Evolutionary conservation across 306 rosid species (phyloP), one percentile per base, ranked within the genome.

Genomic region (Mimosa pudica): DNA sequence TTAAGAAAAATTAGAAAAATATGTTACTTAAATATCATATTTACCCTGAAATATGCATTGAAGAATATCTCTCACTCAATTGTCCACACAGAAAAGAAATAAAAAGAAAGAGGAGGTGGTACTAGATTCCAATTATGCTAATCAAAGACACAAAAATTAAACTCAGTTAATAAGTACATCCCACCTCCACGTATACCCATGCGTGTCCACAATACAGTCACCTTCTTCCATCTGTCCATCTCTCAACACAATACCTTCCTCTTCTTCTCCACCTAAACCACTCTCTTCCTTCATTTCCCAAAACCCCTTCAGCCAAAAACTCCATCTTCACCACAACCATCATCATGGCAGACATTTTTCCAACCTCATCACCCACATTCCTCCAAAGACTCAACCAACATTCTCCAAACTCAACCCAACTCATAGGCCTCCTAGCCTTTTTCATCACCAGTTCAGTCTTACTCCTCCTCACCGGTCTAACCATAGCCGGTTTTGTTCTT

Each of bases 371-470:
- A 1, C 8, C 85, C 20, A 30, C 82, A 5, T 81, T 92, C 70
- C 88, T 94, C 0, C 81, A 73, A 1, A 81, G 68, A 9, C 75
- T 94, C 69, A 92, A 90, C 8, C 62, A 88, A 0, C 89, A 81
- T 41, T 71, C 88, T 6, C 97, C 95, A 0, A 85, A 87, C 85
- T 89, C 98, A 9, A 57, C 89, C 48, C 97, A 91, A 77, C 88
- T 95, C 7, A 49, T 91, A n/a, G 90, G 97, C 6, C 63, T 90
- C 32, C 58, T 86, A 3, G 75, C 93, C 51, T 85, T 92, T 58
- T 62, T 92, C 8, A 77, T 94, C 65, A 86, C 91, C 18, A 84
- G 81, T 7, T 48, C 89, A 64, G 72, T 94, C 35, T 82, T 85
- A 60, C 83, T 94, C 75, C 33, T 92, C 85, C 90, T 94, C 17